A percentile compares a stretch with the other conserved stretches of the same genome.
phyloP scores from a whole-genome alignment of 2,329 filamentous ascomycete species.

The Teratosphaeria zuluensis region DNA sequence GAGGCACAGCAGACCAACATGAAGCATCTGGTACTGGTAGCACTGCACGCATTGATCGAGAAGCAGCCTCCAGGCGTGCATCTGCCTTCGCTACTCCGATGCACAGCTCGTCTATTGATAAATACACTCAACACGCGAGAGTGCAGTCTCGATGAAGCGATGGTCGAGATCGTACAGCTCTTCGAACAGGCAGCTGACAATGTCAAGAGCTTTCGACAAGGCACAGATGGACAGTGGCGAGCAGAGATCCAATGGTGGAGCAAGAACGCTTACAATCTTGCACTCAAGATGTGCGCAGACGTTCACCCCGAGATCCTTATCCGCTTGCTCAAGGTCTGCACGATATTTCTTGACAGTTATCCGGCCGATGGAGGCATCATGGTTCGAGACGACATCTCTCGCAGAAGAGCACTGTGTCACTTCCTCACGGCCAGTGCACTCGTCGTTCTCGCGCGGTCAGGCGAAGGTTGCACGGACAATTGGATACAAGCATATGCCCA shows the following conservation, averaged over 20 bases:
- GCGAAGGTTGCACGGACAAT: constrained; percentile 32
- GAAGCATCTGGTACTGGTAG: constrained; percentile 48
- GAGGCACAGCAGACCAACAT: constrained; percentile 62
- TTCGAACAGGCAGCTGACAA: constrained; percentile 43
- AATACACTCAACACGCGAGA: constrained; percentile 31
- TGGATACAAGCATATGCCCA: constrained; percentile 53
- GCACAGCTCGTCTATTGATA: constrained; percentile 37
- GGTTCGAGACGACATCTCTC: constrained; percentile 26
- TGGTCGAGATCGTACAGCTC: constrained; percentile 44
- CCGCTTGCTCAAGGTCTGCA: constrained; percentile 43
- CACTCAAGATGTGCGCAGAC: constrained; percentile 50
- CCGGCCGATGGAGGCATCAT: constrained; percentile 10
- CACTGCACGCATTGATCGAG: constrained; percentile 51
- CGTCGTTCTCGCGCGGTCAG: constrained; percentile 39
- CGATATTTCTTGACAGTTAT: constrained; percentile 19
- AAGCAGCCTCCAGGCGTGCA: constrained; percentile 45
- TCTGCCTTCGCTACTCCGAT: constrained; percentile 56
- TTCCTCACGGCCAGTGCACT: constrained; percentile 49
- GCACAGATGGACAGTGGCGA: constrained; percentile 32
- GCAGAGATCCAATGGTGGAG: constrained; percentile 76
- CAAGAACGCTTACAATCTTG: constrained; percentile 70
- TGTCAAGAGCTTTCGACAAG: constrained; percentile 31
- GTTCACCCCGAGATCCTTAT: constrained; percentile 48
- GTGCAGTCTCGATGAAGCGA: constrained; percentile 16
- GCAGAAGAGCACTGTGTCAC: constrained; percentile 59